phyloP scores from a whole-genome alignment of 768 basidiomycete genomes.

The Suillus placidus region DNA sequence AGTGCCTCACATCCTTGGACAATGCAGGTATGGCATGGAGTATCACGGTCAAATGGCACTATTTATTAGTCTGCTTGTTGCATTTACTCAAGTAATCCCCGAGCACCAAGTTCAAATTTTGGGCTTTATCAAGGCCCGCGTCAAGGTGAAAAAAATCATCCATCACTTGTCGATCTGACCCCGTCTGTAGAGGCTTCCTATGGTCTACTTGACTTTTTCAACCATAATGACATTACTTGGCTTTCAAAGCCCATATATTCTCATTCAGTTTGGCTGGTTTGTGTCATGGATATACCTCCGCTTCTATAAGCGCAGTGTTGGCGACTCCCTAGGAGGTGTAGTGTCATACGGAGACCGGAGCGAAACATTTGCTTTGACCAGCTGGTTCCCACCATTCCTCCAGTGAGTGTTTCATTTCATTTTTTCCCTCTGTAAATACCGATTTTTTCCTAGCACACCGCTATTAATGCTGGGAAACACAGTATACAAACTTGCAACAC shows the following conservation, averaged over 20 bases:
- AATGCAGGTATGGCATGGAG: conserved; percentile 77
- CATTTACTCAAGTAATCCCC: conserved; percentile 96
- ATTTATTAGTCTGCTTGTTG: conserved; percentile 87
- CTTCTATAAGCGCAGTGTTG: conserved; percentile 89
- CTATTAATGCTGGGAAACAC: conserved; percentile 67
- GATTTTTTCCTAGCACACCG: conserved; percentile 55
- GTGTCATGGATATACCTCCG: conserved; percentile 94
- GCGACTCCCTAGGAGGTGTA: conserved; percentile 61
- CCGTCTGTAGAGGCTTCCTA: conserved; percentile 77
- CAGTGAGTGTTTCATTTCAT: conserved; percentile 62
- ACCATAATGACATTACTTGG: conserved; percentile 82
- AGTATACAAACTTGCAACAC: conserved; percentile 66
- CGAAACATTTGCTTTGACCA: conserved; percentile 93
- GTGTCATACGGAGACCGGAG: conserved; percentile 90
- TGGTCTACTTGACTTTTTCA: conserved; percentile 90
- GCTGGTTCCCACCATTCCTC: conserved; percentile 96
- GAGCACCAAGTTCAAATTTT: conserved; percentile 97
- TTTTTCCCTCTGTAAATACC: background rate
- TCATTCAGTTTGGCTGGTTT: conserved; percentile 99
- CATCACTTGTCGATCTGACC: conserved; percentile 8
- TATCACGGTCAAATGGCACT: conserved; percentile 95
- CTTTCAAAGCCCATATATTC: conserved; percentile 86
- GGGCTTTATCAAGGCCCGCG: conserved; percentile 80
- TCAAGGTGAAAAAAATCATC: conserved; percentile 65
- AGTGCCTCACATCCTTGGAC: conserved; percentile 16